These are phyloP conservation scores for Aspergillus pseudonomiae DNA, from an alignment of 2,329 filamentous ascomycete genomes.

Conservation along the genomic window DNA sequence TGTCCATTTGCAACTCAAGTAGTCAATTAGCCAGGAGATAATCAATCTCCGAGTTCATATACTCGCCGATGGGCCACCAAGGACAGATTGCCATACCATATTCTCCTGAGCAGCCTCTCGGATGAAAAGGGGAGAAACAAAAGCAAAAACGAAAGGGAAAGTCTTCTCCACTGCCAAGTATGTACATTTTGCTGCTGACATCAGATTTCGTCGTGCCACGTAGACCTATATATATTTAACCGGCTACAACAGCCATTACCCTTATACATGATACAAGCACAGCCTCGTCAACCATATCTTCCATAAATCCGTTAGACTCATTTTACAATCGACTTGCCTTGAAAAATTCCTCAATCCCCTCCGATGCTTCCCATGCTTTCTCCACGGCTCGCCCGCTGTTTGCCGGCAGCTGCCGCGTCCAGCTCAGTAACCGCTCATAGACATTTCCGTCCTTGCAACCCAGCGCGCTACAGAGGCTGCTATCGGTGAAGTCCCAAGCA, in stretches of 20 bases:
- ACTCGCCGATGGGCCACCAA: not conserved
- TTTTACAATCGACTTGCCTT: not conserved
- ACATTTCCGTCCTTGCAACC: constrained; percentile 11
- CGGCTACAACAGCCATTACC: not conserved
- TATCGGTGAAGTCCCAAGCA: constrained; percentile 14
- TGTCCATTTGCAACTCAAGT: not conserved
- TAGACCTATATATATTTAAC: not conserved
- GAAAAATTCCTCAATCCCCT: constrained; percentile 2
- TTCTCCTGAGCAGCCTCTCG: not conserved
- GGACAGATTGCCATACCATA: not conserved
- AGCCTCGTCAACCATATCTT: not conserved
- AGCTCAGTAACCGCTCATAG: constrained; percentile 10
- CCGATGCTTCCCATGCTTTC: not conserved
- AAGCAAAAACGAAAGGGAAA: not conserved
- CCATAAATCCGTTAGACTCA: not conserved
- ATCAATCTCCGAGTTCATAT: not conserved
- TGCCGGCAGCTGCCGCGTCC: constrained; percentile 7
- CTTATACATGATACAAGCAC: not conserved
- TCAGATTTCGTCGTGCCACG: not conserved
- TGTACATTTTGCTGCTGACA: not conserved
- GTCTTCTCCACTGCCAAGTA: not conserved
- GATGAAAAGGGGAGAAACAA: not conserved
- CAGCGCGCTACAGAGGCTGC: constrained; percentile 9
- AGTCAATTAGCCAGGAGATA: not conserved
- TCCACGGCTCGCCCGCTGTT: not conserved